phyloP scores from a whole-genome alignment of 371 early-diverging fungal species.

The Entomophthora muscae region DNA sequence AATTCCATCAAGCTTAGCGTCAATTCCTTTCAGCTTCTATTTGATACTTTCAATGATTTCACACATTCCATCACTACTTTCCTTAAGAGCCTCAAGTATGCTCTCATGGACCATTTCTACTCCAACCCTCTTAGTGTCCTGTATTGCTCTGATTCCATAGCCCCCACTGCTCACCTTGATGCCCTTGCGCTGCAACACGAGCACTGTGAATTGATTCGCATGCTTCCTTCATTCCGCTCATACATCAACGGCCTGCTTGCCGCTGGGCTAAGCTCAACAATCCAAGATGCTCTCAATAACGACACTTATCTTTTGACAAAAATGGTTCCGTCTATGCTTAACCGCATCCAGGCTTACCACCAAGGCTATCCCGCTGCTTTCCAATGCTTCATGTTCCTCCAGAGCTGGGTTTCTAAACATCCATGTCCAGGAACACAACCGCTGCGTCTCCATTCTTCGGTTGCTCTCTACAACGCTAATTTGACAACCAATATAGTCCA shows the following conservation, averaged over 20 bases:
- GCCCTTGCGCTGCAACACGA: slow-evolving; percentile 18
- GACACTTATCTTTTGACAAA: background rate
- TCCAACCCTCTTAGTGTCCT: slow-evolving; percentile 68
- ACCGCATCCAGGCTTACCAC: slow-evolving; percentile 23
- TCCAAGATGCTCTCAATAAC: background rate
- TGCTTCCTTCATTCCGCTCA: slow-evolving; percentile 48
- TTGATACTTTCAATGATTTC: background rate
- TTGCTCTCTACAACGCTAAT: background rate
- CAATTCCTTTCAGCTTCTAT: background rate
- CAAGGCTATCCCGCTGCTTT: background rate
- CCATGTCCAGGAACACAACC: slow-evolving; percentile 13
- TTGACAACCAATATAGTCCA: background rate
- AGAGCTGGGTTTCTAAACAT: background rate
- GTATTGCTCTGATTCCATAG: slow-evolving; percentile 11
- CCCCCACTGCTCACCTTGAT: background rate
- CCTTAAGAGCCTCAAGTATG: slow-evolving; percentile 29
- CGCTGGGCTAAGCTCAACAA: background rate
- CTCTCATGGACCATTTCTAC: slow-evolving; percentile 72
- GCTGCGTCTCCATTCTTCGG: slow-evolving; percentile 13
- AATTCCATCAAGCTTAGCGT: background rate
- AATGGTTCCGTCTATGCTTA: slow-evolving; percentile 7
- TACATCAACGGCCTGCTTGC: background rate
- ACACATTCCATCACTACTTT: background rate
- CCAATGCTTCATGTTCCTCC: background rate
- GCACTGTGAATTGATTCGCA: slow-evolving; percentile 42